phyloP scores from a whole-genome alignment of 352 stramenopile species.

The Globisporangium iwayamae region DNA sequence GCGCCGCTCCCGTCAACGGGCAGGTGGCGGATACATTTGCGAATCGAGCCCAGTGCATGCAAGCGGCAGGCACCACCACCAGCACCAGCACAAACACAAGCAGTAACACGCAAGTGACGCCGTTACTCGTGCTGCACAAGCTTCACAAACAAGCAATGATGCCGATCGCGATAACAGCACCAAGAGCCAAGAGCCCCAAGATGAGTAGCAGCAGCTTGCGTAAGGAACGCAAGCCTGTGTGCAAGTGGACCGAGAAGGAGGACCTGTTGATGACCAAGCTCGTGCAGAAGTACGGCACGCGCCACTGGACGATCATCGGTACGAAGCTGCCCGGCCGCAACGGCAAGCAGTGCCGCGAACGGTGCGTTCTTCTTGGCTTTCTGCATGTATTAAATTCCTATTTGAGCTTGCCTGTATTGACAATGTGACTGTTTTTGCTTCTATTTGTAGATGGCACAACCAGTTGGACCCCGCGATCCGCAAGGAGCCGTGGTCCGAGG shows the following conservation, averaged over 20 bases:
- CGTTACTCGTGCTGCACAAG: conserved; percentile 7
- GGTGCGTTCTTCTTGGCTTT: conserved; percentile 28
- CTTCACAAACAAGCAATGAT: neutral
- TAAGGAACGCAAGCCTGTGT: conserved; percentile 78
- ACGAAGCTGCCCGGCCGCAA: conserved; percentile 93
- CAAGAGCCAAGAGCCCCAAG: neutral
- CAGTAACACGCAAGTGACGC: neutral
- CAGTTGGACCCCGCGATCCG: conserved; percentile 92
- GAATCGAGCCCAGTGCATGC: conserved; percentile 12
- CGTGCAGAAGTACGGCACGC: conserved; percentile 90
- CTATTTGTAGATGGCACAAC: conserved; percentile 88
- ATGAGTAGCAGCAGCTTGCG: conserved; percentile 12
- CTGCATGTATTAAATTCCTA: neutral
- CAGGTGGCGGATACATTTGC: conserved; percentile 20
- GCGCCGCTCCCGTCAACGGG: conserved; percentile 20
- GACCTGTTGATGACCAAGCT: conserved; percentile 86
- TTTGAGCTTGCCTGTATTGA: neutral
- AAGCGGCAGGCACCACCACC: neutral
- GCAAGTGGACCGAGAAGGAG: conserved; percentile 88
- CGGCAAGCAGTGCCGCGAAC: conserved; percentile 94
- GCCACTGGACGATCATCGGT: conserved; percentile 97
- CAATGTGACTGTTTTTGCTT: neutral
- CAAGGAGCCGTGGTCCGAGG: conserved; percentile 89
- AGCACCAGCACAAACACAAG: neutral
- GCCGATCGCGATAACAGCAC: neutral